Evolutionary conservation across 176 grass and related monocot genomes (phyloP).

Genomic region (Aegilops speltoides): DNA sequence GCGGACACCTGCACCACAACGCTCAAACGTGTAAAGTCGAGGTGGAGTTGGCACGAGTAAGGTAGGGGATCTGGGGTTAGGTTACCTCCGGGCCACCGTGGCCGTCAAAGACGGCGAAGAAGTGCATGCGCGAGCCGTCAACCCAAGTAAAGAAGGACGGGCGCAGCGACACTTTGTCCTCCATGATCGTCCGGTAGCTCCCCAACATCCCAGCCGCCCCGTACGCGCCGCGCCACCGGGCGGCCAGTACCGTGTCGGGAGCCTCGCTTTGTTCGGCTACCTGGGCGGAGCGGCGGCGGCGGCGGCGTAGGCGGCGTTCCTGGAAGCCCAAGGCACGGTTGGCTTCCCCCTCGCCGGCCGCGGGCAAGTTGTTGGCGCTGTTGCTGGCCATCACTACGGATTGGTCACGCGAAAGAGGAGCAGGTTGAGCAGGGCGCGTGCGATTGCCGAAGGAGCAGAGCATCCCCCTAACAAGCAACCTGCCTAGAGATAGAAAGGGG

Average conservation of each 20-base stretch:
- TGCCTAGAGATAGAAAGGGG: background rate
- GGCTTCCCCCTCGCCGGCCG: background rate
- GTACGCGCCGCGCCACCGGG: constrained; percentile 37
- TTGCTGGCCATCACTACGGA: constrained; percentile 38
- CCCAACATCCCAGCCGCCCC: constrained; percentile 46
- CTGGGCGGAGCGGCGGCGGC: too few relatives aligned
- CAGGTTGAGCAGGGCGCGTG: background rate
- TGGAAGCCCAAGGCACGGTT: background rate
- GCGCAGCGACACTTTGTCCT: constrained; percentile 60
- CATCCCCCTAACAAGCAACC: background rate
- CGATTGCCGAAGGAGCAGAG: background rate
- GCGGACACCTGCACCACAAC: constrained; percentile 46
- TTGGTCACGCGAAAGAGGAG: background rate
- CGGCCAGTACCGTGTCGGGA: background rate
- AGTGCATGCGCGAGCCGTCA: constrained; percentile 54
- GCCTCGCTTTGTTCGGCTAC: too few relatives aligned
- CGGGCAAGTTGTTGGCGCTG: background rate
- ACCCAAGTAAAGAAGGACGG: constrained; percentile 37
- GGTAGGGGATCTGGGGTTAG: background rate
- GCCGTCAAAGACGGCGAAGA: constrained; percentile 87
- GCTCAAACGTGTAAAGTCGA: background rate
- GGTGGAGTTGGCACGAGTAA: background rate
- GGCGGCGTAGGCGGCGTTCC: background rate
- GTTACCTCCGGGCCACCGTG: constrained; percentile 70
- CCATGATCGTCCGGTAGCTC: constrained; percentile 42